Base-by-base conservation (phyloP, 164 flowering plant species). In the Magnolia officinalis region DNA sequence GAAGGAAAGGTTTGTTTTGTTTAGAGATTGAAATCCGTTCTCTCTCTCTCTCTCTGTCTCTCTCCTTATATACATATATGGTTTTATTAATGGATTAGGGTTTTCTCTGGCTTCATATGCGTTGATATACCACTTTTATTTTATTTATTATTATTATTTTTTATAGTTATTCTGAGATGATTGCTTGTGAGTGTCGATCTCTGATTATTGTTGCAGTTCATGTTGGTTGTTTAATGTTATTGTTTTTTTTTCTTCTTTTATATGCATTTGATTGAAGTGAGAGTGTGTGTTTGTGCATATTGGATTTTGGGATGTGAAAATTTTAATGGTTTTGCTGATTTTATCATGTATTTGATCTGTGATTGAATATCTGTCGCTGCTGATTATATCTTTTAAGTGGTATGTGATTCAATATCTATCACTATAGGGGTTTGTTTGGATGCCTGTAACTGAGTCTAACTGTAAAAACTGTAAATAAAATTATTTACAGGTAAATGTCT, bases 61-160 rank as follows among this genome's bases (percentile, higher is more conserved):
- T 2, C 68, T 61, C 7, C 10, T 50, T 16, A 74, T 50, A 77
- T 24, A 77, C 70, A 63, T 64, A 69, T 72, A 71, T 75, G 74
- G 74, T 71, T 71, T 71, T 70, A 29, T 77, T 72, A 64, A 77
- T 77, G 74, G 51, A 71, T 77, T 67, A 31, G 70, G 67, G 55
- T 37, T 70, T 49, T 10, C 24, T 70, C 49, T n/a, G 71, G 19
- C 26, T 37, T 64, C 45, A 63, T 67, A 16, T 68, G 21, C 18
- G 16, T n/a, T 37, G 26, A n/a, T 69, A 16, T 69, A 18, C 20
- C 4, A 2, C 18, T 37, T 16, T 29, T 37, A 37, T 69, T 68
- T 37, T 14, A n/a, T n/a, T n/a, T n/a, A n/a, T n/a, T n/a, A n/a
- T n/a, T n/a, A n/a, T n/a, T n/a, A n/a, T 29, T 37, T 69, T 69